Conservation (phyloP, 495 filamentous ascomycete species). For the Rusavskia elegans region DNA sequence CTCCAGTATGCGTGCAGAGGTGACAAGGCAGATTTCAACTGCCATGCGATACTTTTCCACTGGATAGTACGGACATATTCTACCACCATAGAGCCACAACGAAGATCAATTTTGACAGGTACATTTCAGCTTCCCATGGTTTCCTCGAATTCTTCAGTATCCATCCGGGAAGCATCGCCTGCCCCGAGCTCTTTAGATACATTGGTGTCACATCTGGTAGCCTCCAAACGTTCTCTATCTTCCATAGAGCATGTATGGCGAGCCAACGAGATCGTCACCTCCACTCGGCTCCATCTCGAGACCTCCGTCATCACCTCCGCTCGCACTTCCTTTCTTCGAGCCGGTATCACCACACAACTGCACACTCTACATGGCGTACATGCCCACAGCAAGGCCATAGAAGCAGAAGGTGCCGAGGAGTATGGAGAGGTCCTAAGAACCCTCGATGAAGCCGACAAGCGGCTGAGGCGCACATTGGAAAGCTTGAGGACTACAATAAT, state of each 20-base stretch:
- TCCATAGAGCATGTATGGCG: constrained; percentile 71
- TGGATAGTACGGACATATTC: too few species aligned
- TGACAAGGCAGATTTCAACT: too few species aligned
- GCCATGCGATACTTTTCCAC: too few species aligned
- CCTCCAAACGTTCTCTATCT: constrained; percentile 80
- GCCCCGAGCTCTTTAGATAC: constrained; percentile 39
- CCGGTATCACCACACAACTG: constrained; percentile 57
- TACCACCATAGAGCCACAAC: too few species aligned
- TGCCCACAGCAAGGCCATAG: constrained; percentile 15
- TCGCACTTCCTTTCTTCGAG: constrained; percentile 59
- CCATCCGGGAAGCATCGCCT: background rate
- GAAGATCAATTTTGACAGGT: too few species aligned
- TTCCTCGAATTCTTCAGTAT: background rate
- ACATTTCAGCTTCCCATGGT: background rate
- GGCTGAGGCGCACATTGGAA: constrained; percentile 55
- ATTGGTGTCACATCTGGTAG: constrained; percentile 67
- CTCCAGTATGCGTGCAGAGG: too few species aligned
- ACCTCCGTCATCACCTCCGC: constrained; percentile 64
- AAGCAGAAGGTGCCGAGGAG: constrained; percentile 33
- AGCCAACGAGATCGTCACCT: constrained; percentile 72
- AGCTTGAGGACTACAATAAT: constrained; percentile 56
- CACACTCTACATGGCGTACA: constrained; percentile 52
- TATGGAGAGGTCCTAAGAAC: constrained; percentile 47
- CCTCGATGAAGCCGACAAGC: constrained; percentile 58
- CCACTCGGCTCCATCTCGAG: constrained; percentile 60